Base-by-base conservation (phyloP, 2,329 filamentous ascomycete species). In the Colletotrichum navitas region DNA sequence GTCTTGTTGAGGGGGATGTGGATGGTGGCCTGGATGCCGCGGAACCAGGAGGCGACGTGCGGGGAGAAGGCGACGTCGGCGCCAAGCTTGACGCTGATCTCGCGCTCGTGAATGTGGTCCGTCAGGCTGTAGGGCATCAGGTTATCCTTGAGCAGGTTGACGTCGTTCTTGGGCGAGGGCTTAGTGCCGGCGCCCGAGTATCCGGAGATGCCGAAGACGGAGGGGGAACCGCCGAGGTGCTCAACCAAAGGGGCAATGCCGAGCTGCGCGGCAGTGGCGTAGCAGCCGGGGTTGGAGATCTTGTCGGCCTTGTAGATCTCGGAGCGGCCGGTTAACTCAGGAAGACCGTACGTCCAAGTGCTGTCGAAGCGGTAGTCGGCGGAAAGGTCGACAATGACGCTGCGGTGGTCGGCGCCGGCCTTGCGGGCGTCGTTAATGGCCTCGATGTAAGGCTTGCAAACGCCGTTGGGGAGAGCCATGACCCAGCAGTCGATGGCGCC, bases 101-200 rank as follows among this genome's bases (percentile, higher is more conserved):
- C 96, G 58, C 89, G 90, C 86, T 99, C 96, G 84, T 98, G 96
- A 73, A 98, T 93, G 84, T 98, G 96, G 76, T 94, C 95, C 43
- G 94, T 97, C 82, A 97, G 84, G 76, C 92, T 94, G 86, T 97
- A 98, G 0, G 95, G 92, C 66, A 98, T 93, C 72, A 98, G 85
- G 84, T 98, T 98, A 85, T 97, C 90, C 66, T 88, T 92, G 34
- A 99, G 89, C 75, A 92, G 87, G 43, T 93, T 86, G 54, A 97
- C 89, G 79, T 98, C 93, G 85, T 98, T 99, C 89, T 97, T 98
- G 26, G 94, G 92, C 74, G 91, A 94, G 0, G 94, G 94, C 86
- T 97, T 98, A 58, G 95, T 97, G 76, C 96, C 96, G 12, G 96
- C 96, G 49, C 96, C 96, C 0, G 94, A 97, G 84, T 98, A 98